Base-by-base conservation (phyloP, 176 grass and related monocot genomes). In the Tillandsia fasciculata region DNA sequence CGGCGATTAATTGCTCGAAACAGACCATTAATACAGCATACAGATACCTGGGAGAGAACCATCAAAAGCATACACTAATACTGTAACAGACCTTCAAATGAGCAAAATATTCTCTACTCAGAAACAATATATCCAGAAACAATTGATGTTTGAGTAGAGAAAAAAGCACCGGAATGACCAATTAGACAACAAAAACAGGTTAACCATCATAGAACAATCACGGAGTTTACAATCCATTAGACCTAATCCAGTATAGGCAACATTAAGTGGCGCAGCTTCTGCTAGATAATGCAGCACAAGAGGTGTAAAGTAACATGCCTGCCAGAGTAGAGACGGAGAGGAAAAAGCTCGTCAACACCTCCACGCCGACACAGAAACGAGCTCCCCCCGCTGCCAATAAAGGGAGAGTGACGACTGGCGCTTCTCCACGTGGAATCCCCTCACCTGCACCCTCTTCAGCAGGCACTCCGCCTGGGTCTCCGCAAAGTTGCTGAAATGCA, bases 391-490 rank as follows among this genome's bases (percentile, higher is more conserved):
- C 56, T 91, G 92, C 92, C 92, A 96, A 20, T 65, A 86, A 64
- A 96, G 89, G 12, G 72, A 72, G 57, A 96, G 85, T 12, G 75
- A 84, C 51, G 63, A 75, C 51, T 85, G 85, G 2, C 81, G 72
- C 48, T 85, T 96, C 82, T 96, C 83, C 57, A 96, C 88, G 11
- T 91, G 85, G 75, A 96, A 96, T 2, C 88, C 92, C 49, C 80
- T 87, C 65, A 96, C 85, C 48, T 84, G 92, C 74, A 89, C 88
- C 66, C 88, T 84, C 77, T 91, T 88, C 47, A 91, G 49, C 47
- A 96, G 85, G 74, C 88, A 96, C 28, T 87, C 85, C 0, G 92
- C 92, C 81, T 96, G 88, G 10, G 88, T 78, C 78, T 96, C 92
- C 0, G 88, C 76, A 10, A 86, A 56, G 51, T 79, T 91, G 76